Conservation (phyloP, 2,329 filamentous ascomycete species). For the Didymella glomerata region DNA sequence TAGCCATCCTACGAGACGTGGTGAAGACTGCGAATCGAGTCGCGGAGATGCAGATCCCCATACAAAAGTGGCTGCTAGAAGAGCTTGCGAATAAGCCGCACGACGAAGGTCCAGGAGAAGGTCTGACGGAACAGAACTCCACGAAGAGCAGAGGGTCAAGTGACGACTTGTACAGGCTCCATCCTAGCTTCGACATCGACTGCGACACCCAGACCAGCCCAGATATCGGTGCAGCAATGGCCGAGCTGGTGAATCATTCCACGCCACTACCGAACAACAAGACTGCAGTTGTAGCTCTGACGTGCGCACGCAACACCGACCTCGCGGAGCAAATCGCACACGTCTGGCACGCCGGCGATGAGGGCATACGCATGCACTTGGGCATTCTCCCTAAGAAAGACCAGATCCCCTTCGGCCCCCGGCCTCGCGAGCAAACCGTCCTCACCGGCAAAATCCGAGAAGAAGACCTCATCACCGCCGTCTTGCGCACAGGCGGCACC, state of each 20-base stretch:
- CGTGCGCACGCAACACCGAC: conserved; percentile 21
- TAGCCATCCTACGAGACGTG: conserved; percentile 32
- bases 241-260: conserved; percentile 24
- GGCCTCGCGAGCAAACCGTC: neutral
- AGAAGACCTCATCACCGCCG: conserved; percentile 33
- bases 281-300: conserved; percentile 31
- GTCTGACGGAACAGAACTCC: conserved; percentile 24
- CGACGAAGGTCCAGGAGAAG: conserved; percentile 30
- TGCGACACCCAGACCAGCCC: conserved; percentile 20
- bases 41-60: conserved; percentile 36
- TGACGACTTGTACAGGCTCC: conserved; percentile 18
- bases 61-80: conserved; percentile 30
- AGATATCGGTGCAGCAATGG: conserved; percentile 27
- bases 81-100: conserved; percentile 32
- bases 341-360: conserved; percentile 30
- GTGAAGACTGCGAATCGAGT: conserved; percentile 23
- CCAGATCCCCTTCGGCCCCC: conserved; percentile 2
- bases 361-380: conserved; percentile 33
- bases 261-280: conserved; percentile 29
- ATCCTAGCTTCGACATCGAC: conserved; percentile 5
- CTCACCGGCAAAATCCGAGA: conserved; percentile 16
- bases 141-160: conserved; percentile 31
- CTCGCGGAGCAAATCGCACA: conserved; percentile 30
- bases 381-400: conserved; percentile 26
- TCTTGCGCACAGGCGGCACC: conserved; percentile 34